Evolutionary conservation across 768 basidiomycete genomes (phyloP).

Genomic region (Russula sp.): DNA sequence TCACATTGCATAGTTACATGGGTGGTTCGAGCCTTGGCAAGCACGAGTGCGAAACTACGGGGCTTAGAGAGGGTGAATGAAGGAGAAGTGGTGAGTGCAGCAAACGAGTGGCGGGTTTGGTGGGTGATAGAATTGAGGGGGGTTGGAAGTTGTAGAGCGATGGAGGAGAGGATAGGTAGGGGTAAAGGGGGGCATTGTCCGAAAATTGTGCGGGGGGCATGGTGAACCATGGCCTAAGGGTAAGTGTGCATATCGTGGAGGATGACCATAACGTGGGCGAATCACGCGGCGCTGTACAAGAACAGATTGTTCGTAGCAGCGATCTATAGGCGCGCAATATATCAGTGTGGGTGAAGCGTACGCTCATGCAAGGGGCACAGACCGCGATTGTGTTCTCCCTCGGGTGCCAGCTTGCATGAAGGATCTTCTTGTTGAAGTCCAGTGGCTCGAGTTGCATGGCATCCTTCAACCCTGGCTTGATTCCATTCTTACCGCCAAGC

Average conservation of each 20-base stretch:
- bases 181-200: conserved; percentile 23
- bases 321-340: conserved; percentile 51
- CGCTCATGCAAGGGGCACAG: conserved; percentile 37
- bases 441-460: conserved; percentile 82
- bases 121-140: conserved; percentile 16
- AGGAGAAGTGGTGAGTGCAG: conserved; percentile 6
- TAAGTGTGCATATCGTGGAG: conserved; percentile 13
- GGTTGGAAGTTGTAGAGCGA: not conserved
- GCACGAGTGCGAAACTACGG: conserved; percentile 1
- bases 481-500: conserved; percentile 62
- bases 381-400: conserved; percentile 97
- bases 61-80: conserved; percentile 3
- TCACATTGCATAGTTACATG: conserved; percentile 11
- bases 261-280: conserved; percentile 1
- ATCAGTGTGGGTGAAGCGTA: conserved; percentile 6
- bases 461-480: conserved; percentile 74
- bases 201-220: conserved; percentile 20
- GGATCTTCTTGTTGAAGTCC: conserved; percentile 97
- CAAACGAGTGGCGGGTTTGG: conserved; percentile 23
- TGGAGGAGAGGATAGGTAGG: conserved; percentile 1
- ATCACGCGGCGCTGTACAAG: conserved; percentile 66
- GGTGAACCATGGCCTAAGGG: conserved; percentile 6
- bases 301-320: conserved; percentile 97
- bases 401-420: conserved; percentile 97
- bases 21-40: conserved; percentile 4